A percentile compares a stretch with the other conserved stretches of the same genome.
Evolutionary conservation across 2,329 filamentous ascomycete species (phyloP).

Genomic region (Xylariomycetidae sp.): DNA sequence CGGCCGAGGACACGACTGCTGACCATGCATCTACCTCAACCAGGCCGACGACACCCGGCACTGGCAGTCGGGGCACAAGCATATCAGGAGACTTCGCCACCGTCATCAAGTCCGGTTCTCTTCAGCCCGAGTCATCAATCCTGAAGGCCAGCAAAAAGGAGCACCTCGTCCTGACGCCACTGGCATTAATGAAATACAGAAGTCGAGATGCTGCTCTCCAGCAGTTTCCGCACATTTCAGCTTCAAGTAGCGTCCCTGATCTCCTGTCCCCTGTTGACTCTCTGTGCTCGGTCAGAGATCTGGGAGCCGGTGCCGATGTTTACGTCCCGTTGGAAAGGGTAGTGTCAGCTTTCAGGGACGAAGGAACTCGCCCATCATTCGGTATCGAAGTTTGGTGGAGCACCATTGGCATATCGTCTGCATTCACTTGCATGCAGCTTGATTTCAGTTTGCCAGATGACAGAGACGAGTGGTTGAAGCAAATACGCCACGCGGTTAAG

Average conservation of each 20-base stretch:
- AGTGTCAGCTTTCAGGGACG: slow-evolving; percentile 48
- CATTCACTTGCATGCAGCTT: slow-evolving; percentile 43
- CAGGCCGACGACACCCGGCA: slow-evolving; percentile 25
- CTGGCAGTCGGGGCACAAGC: slow-evolving; percentile 22
- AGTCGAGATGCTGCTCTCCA: slow-evolving; percentile 41
- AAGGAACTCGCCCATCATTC: slow-evolving; percentile 44
- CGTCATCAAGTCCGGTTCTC: slow-evolving; percentile 39
- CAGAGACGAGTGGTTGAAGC: slow-evolving; percentile 45
- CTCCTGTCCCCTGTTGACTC: slow-evolving; percentile 32
- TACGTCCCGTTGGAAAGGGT: slow-evolving; percentile 47
- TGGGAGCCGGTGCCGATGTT: slow-evolving; percentile 23
- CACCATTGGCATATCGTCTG: slow-evolving; percentile 31
- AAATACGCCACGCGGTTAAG: slow-evolving; percentile 38
- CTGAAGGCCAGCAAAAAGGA: slow-evolving; percentile 45
- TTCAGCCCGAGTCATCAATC: slow-evolving; percentile 46
- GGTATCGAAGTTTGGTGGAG: slow-evolving; percentile 56
- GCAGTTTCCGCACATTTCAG: slow-evolving; percentile 40
- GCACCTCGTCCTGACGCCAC: slow-evolving; percentile 48
- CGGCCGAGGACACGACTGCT: slow-evolving; percentile 21
- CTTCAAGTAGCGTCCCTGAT: slow-evolving; percentile 25
- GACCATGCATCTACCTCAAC: slow-evolving; percentile 25
- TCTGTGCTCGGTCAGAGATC: slow-evolving; percentile 18
- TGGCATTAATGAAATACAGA: slow-evolving; percentile 47
- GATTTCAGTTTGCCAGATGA: slow-evolving; percentile 46
- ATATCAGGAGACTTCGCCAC: slow-evolving; percentile 20